A percentile compares a stretch with the other conserved stretches of the same genome.
Evolutionary conservation across 1,139 yeast species (phyloP).

Genomic region (Pichia sp.): DNA sequence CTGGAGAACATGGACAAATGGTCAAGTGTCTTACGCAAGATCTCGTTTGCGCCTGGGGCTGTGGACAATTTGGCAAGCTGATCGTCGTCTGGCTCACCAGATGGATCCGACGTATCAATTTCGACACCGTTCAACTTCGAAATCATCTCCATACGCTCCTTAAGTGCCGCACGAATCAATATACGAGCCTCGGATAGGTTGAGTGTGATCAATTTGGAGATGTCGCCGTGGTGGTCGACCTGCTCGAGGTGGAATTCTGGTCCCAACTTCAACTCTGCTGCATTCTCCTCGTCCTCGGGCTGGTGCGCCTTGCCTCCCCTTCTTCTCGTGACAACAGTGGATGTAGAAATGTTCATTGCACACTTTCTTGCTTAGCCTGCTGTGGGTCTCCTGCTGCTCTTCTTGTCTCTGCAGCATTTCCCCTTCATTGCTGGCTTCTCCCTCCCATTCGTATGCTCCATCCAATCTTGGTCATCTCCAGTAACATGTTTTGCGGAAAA

Average conservation of each 20-base stretch:
- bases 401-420: too few relatives aligned
- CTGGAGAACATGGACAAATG: conserved; percentile 82
- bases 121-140: conserved; percentile 38
- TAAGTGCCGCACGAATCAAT: conserved; percentile 83
- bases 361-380: not conserved
- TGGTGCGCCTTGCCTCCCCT: conserved; percentile 59
- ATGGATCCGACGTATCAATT: conserved; percentile 33
- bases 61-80: conserved; percentile 66
- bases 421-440: too few relatives aligned
- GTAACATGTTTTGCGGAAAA: too few relatives aligned
- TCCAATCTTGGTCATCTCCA: too few relatives aligned
- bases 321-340: conserved; percentile 80
- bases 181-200: conserved; percentile 87
- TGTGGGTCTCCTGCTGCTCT: not conserved
- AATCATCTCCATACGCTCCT: conserved; percentile 56
- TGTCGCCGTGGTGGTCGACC: conserved; percentile 74
- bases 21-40: conserved; percentile 87
- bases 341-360: conserved; percentile 80
- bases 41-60: conserved; percentile 57
- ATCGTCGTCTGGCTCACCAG: conserved; percentile 61
- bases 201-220: conserved; percentile 73
- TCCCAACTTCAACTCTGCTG: conserved; percentile 80
- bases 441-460: too few relatives aligned
- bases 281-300: conserved; percentile 84
- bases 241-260: conserved; percentile 86